Evolutionary conservation across 2,329 filamentous ascomycete species (phyloP).

Genomic region (Venturia pyrina): DNA sequence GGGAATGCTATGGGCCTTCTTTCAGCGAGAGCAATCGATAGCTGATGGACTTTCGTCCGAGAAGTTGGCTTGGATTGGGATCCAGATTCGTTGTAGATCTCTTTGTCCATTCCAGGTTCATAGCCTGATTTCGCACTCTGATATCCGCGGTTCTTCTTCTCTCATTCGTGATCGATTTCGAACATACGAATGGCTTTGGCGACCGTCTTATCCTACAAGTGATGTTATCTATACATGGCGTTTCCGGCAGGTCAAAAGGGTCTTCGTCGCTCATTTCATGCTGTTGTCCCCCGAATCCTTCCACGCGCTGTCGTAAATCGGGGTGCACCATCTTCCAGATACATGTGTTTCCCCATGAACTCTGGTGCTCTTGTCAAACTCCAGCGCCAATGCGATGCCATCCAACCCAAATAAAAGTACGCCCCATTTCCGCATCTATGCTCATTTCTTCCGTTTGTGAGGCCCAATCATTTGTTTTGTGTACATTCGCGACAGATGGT

Average conservation of each 20-base stretch:
- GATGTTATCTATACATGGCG: neutral
- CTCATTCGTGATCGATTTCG: neutral
- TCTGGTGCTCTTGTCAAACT: neutral
- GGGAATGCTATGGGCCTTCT: neutral
- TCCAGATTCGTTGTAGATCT: neutral
- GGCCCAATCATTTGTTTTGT: slow-evolving; percentile 59
- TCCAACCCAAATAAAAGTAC: neutral
- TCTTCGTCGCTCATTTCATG: neutral
- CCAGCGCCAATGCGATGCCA: neutral
- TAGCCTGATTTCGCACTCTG: neutral
- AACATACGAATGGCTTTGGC: neutral
- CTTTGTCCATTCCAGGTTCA: neutral
- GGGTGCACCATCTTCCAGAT: neutral
- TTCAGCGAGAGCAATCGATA: neutral
- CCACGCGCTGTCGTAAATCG: neutral
- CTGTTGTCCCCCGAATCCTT: neutral
- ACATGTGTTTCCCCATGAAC: neutral
- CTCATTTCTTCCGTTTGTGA: slow-evolving; percentile 37
- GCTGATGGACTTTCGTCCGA: neutral
- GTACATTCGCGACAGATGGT: slow-evolving; percentile 72
- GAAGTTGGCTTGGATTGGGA: neutral
- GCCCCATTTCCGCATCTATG: neutral
- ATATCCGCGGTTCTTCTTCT: neutral
- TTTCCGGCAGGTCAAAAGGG: neutral
- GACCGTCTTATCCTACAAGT: neutral